A percentile compares a stretch with the other conserved stretches of the same genome.
Conservation (phyloP, 352 stramenopile species). For the Phytophthora melonis region DNA sequence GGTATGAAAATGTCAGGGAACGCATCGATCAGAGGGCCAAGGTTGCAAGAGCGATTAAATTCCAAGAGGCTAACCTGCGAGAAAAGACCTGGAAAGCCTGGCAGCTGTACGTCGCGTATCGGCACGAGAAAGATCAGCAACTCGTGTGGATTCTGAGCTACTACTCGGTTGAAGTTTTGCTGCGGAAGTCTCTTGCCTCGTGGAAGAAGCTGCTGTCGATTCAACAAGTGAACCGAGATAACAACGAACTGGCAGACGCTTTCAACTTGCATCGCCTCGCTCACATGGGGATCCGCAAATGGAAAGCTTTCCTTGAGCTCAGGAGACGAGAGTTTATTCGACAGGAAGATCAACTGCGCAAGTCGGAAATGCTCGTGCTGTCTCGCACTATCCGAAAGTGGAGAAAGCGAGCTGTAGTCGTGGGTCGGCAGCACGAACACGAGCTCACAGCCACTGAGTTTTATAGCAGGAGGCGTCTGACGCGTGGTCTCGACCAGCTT, state of each 20-base stretch:
- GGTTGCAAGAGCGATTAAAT: background rate
- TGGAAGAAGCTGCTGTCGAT: conserved; percentile 30
- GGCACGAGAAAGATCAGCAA: conserved; percentile 37
- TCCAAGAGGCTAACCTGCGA: conserved; percentile 8
- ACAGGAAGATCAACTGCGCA: background rate
- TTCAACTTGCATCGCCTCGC: conserved; percentile 28
- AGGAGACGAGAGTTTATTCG: conserved; percentile 7
- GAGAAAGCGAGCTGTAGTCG: conserved; percentile 15
- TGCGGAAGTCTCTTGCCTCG: conserved; percentile 25
- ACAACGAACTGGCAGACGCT: conserved; percentile 7
- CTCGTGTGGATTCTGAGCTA: conserved; percentile 38
- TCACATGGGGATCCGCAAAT: conserved; percentile 10
- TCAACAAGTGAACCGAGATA: conserved; percentile 7
- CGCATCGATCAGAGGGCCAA: conserved; percentile 18
- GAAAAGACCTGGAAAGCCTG: conserved; percentile 30
- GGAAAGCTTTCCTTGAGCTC: conserved; percentile 19
- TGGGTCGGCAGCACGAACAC: conserved; percentile 4
- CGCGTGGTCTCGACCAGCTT: conserved; percentile 13
- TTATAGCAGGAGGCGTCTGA: conserved; percentile 19
- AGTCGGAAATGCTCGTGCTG: conserved; percentile 5
- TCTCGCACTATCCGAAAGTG: conserved; percentile 33
- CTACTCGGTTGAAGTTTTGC: conserved; percentile 41
- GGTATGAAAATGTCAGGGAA: conserved; percentile 4
- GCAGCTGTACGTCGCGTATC: conserved; percentile 26
- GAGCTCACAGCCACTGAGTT: conserved; percentile 7